Conservation (phyloP, 805 yeast genomes). For the Tetrapisispora nanseiensis region DNA sequence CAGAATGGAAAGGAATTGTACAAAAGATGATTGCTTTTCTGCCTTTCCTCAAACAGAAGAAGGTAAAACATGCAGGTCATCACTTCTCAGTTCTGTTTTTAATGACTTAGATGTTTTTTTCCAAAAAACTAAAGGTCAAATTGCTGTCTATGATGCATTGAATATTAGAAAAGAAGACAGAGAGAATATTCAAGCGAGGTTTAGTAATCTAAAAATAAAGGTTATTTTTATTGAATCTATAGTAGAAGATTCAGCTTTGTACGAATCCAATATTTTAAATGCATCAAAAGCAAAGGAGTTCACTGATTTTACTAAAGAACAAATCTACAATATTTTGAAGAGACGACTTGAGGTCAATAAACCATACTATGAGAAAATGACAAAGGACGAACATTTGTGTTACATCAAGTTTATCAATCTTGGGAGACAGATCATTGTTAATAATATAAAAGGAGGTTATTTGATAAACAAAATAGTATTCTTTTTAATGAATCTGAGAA, state of each 20-base stretch:
- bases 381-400: slow-evolving; percentile 44
- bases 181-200: slow-evolving; percentile 41
- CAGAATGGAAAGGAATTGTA: slow-evolving; percentile 45
- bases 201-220: slow-evolving; percentile 54
- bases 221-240: slow-evolving; percentile 82
- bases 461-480: slow-evolving; percentile 84
- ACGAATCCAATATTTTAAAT: slow-evolving; percentile 69
- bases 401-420: slow-evolving; percentile 84
- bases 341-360: slow-evolving; percentile 59
- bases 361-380: slow-evolving; percentile 65
- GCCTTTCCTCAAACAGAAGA: slow-evolving; percentile 41
- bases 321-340: slow-evolving; percentile 70
- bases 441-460: slow-evolving; percentile 78
- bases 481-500: slow-evolving; percentile 82
- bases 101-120: slow-evolving; percentile 64
- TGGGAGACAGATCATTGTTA: slow-evolving; percentile 73
- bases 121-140: slow-evolving; percentile 74
- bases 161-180: slow-evolving; percentile 72
- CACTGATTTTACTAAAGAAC: slow-evolving; percentile 57
- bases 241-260: slow-evolving; percentile 60
- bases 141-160: slow-evolving; percentile 92
- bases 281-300: slow-evolving; percentile 88
- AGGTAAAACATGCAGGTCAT: slow-evolving; percentile 44
- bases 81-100: slow-evolving; percentile 53
- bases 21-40: slow-evolving; percentile 62